Percentiles rank a stretch among this genome's conserved stretches.
phyloP scores from a whole-genome alignment of 208 protist species.

The Trypanosoma scelopori region DNA sequence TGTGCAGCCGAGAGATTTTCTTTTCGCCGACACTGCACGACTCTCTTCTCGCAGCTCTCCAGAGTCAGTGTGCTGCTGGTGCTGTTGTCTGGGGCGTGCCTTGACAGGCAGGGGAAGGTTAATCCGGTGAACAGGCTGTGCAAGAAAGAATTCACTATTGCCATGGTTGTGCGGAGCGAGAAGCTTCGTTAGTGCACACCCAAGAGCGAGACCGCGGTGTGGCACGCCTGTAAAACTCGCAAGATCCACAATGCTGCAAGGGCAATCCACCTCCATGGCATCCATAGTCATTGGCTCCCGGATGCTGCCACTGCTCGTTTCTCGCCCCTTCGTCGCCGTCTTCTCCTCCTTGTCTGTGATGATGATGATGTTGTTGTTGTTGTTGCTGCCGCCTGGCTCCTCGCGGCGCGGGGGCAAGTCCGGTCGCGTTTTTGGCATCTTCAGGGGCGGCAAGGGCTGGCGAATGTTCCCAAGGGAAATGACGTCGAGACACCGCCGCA shows the following conservation, averaged over 20 bases:
- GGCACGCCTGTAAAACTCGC: constrained; percentile 43
- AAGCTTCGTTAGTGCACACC: constrained; percentile 47
- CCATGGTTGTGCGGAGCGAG: constrained; percentile 27
- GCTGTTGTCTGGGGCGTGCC: constrained; percentile 1
- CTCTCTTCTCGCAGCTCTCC: background rate
- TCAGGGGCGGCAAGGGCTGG: background rate
- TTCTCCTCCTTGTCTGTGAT: background rate
- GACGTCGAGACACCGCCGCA: constrained; percentile 17
- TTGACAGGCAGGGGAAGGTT: constrained; percentile 5
- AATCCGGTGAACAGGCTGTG: constrained; percentile 22
- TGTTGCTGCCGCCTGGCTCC: background rate
- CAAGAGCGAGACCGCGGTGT: constrained; percentile 48
- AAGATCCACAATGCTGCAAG: constrained; percentile 45
- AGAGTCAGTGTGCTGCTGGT: constrained; percentile 1
- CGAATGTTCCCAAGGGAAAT: constrained; percentile 10
- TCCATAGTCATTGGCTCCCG: background rate
- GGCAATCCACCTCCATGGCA: constrained; percentile 13
- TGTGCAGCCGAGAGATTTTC: too few species aligned
- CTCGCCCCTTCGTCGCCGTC: background rate
- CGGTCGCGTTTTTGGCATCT: background rate
- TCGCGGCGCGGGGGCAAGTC: background rate
- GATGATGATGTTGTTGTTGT: too few species aligned
- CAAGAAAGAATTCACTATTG: constrained; percentile 21
- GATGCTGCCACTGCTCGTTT: background rate
- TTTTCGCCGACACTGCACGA: background rate